A percentile compares a stretch with the other conserved stretches of the same genome.
Evolutionary conservation across 768 basidiomycete species (phyloP).

Genomic region (Boletus vinaceobasis): DNA sequence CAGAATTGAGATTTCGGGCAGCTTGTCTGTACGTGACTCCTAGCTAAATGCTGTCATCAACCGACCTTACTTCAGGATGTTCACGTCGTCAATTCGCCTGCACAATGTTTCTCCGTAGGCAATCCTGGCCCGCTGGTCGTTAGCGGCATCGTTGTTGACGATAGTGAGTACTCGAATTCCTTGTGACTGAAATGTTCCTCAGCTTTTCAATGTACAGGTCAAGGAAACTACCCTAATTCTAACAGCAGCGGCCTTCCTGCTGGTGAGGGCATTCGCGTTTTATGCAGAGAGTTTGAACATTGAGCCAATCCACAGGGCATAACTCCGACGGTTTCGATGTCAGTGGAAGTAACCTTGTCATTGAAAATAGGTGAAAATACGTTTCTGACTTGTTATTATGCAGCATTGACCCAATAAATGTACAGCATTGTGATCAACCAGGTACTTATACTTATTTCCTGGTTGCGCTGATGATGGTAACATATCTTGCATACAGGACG

Average conservation of each 20-base stretch:
- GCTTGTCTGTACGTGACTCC: slow-evolving; percentile 29
- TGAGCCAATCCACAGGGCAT: slow-evolving; percentile 27
- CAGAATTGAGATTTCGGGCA: slow-evolving; percentile 42
- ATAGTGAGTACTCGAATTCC: slow-evolving; percentile 41
- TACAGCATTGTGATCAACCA: slow-evolving; percentile 26
- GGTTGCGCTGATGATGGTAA: background rate
- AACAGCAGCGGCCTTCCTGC: slow-evolving; percentile 48
- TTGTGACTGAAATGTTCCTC: background rate
- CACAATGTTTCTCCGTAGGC: slow-evolving; percentile 29
- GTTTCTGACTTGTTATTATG: background rate
- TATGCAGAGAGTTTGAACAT: background rate
- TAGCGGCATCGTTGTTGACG: slow-evolving; percentile 47
- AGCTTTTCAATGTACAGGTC: slow-evolving; percentile 33
- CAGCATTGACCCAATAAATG: background rate
- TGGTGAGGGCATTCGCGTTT: slow-evolving; percentile 26
- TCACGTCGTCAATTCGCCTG: slow-evolving; percentile 40
- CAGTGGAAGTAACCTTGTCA: slow-evolving; percentile 34
- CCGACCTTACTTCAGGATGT: slow-evolving; percentile 24
- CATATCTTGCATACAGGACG: slow-evolving; percentile 40
- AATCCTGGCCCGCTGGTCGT: slow-evolving; percentile 37
- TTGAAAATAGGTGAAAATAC: slow-evolving; percentile 22
- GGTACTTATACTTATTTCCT: slow-evolving; percentile 2
- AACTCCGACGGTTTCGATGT: slow-evolving; percentile 54
- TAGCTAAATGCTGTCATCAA: background rate
- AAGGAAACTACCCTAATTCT: slow-evolving; percentile 49